These are phyloP conservation scores for Lachancea dasiensis DNA, from an alignment of 805 yeast species.

Conservation along the genomic window DNA sequence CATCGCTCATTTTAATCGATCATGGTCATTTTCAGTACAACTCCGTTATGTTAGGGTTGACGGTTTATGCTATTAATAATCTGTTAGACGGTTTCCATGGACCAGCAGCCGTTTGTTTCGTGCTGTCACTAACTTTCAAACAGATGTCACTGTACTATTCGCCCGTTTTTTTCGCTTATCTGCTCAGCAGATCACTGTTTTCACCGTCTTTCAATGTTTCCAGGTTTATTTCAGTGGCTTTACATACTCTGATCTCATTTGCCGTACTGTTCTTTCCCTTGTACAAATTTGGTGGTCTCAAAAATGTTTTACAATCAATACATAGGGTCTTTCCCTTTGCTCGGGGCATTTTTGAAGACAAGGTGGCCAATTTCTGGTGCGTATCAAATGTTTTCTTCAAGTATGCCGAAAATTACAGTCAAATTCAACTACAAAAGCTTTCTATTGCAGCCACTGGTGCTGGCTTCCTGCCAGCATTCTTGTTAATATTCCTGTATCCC, in stretches of 20 bases:
- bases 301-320: slow-evolving; percentile 39
- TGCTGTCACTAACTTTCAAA: slow-evolving; percentile 74
- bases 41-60: slow-evolving; percentile 86
- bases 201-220: slow-evolving; percentile 45
- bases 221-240: slow-evolving; percentile 55
- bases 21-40: slow-evolving; percentile 98
- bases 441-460: slow-evolving; percentile 50
- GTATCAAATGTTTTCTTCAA: slow-evolving; percentile 77
- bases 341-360: slow-evolving; percentile 93
- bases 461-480: slow-evolving; percentile 52
- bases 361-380: slow-evolving; percentile 97
- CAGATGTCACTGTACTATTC: slow-evolving; percentile 95
- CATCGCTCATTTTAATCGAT: slow-evolving; percentile 76
- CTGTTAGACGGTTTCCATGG: slow-evolving; percentile 58
- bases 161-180: slow-evolving; percentile 77
- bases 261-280: slow-evolving; percentile 55
- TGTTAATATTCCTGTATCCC: slow-evolving; percentile 46
- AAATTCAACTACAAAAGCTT: slow-evolving; percentile 50
- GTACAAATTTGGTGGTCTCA: slow-evolving; percentile 36
- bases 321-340: slow-evolving; percentile 89
- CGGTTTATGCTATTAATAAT: slow-evolving; percentile 61
- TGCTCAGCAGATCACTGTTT: slow-evolving; percentile 48
- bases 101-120: slow-evolving; percentile 70
- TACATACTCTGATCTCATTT: slow-evolving; percentile 55
- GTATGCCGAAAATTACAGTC: slow-evolving; percentile 50